Percentiles rank a stretch among this genome's conserved stretches.
Evolutionary conservation across 1,284 basidiomycete species (phyloP).

Genomic region (Mycena sp.): DNA sequence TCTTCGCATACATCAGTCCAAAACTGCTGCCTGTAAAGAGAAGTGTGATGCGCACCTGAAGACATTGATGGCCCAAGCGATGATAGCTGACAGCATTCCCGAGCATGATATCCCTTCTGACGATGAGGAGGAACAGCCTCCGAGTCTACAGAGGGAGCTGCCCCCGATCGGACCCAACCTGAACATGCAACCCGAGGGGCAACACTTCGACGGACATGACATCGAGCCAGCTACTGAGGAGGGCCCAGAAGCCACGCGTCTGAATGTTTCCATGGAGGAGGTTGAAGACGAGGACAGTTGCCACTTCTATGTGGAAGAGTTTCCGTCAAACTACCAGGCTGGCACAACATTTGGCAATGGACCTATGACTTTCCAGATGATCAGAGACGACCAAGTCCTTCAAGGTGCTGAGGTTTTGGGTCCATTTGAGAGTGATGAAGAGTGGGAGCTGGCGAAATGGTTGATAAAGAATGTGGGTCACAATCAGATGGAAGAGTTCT

Average conservation of each 20-base stretch:
- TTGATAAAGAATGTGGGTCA: constrained; percentile 7
- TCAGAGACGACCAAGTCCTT: neutral
- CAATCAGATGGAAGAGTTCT: neutral
- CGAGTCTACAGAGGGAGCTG: neutral
- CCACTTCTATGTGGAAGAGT: neutral
- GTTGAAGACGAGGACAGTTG: neutral
- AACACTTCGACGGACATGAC: no score
- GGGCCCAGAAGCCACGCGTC: no score
- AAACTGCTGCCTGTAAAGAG: neutral
- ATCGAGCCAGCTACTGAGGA: neutral
- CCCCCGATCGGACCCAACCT: neutral
- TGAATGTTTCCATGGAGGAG: neutral
- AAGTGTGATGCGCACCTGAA: neutral
- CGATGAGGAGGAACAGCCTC: neutral
- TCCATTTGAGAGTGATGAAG: neutral
- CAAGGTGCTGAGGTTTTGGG: neutral
- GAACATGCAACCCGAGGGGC: neutral
- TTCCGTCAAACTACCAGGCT: neutral
- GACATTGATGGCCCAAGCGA: neutral
- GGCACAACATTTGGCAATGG: neutral
- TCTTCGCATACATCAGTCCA: neutral
- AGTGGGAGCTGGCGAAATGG: constrained; percentile 7
- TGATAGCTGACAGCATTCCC: neutral
- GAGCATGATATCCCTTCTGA: neutral
- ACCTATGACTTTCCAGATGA: neutral